phyloP scores from a whole-genome alignment of 306 rosid genomes.

The Luffa acutangula region DNA sequence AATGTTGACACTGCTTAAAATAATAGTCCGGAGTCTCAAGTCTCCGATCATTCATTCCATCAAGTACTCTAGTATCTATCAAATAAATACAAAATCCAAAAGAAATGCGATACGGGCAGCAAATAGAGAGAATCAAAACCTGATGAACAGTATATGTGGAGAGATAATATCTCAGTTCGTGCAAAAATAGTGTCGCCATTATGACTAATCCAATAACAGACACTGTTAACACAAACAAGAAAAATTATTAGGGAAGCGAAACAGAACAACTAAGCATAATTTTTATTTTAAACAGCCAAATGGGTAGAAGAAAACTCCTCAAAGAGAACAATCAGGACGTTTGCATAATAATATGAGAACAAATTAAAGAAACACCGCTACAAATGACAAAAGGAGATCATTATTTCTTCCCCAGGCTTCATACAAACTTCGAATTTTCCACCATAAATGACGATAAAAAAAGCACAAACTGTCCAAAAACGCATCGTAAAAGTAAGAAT shows the following conservation, averaged over 20 bases:
- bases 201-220: slow-evolving; percentile 62
- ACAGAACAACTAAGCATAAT: not conserved
- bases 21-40: not conserved
- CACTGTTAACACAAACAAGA: slow-evolving; percentile 28
- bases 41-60: not conserved
- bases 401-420: not conserved
- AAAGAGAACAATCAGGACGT: not conserved
- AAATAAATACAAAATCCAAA: not conserved
- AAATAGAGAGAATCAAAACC: slow-evolving; percentile 33
- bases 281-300: not conserved
- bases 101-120: not conserved
- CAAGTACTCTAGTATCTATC: not conserved
- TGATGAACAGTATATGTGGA: slow-evolving; percentile 72
- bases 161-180: slow-evolving; percentile 86
- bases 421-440: not conserved
- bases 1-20: not conserved
- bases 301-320: not conserved
- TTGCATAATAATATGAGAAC: not conserved
- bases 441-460: not conserved
- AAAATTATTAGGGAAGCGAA: not conserved
- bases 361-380: not conserved
- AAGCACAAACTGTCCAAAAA: not conserved
- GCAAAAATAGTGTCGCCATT: slow-evolving; percentile 75
- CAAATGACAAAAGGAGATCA: not conserved
- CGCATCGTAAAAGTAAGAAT: not conserved